Base-by-base conservation (phyloP, 345 rosid species). In the Aegle marmelos region DNA sequence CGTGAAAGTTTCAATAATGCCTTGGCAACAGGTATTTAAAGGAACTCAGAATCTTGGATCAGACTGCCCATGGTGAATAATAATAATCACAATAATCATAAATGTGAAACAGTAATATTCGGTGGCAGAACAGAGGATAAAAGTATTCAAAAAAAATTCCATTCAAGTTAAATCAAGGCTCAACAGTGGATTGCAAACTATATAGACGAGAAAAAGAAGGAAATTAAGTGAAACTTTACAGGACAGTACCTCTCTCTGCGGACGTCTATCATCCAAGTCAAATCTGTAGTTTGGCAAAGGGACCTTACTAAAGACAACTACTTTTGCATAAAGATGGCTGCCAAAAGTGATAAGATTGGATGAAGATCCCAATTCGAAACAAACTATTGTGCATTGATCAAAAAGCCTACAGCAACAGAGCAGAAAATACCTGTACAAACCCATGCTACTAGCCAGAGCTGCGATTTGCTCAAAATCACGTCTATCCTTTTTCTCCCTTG, bases 261-360 rank as follows among this genome's bases (percentile, higher is more conserved):
- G 98, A 79, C 91, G 92, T 90, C 87, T 90, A 61, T 92, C 93
- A 87, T 95, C 99, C 82, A 95, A 80, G 83, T 95, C 98, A 86
- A 89, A 95, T 88, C 99, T 87, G 88, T 95, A 95, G 86, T 95
- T 95, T 72, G 99, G 99, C 77, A 95, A 84, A 48, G 97, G 97
- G 74, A 84, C 84, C 88, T 95, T 95, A 85, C 99, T 95, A 78
- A 92, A 85, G 70, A 93, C 99, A 74, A 88, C 93, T 70, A 84
- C 92, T 84, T 91, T 95, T 45, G 88, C 87, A 83, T 95, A 95
- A 16, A 86, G 73, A 84, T 89, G 98, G 85, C 99, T 95, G 91
- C 77, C 85, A 82, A 83, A 81, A 70, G 78, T 53, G 82, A 25
- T 11, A 83, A 28, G 11, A 64, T 59, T 21, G 79, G 45, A 64